Base-by-base conservation (phyloP, 148 eudicot genomes). In the Silene latifolia region DNA sequence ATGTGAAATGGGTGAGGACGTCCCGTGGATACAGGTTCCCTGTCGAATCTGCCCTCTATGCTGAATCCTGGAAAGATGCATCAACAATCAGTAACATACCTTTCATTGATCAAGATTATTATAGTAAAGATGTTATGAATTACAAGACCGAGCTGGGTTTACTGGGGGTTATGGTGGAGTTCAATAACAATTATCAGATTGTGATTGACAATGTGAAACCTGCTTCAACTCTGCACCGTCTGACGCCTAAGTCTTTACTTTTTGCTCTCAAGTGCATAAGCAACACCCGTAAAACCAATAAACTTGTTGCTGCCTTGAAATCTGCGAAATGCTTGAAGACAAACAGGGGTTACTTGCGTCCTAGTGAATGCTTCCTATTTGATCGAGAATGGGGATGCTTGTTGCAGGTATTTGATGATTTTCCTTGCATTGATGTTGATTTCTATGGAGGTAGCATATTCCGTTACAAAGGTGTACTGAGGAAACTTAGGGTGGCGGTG, bases 1-100 rank as follows among this genome's bases (percentile, higher is more conserved):
- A 72, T 3, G 84, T 82, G 32, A 58, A 27, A 71, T 90, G 92
- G 96, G 62, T 90, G 32, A 76, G 76, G 79, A 90, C 96, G 24
- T 73, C 77, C 0, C 80, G 63, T 63, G 96, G 96, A 69, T 75
- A 77, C 65, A 82, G 69, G 72, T 46, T 76, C 6, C 90, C 92
- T 0, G 77, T 9, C 18, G 82, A 82, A 48, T 80, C 89, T 75
- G 87, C 86, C 71, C 77, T 90, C 57, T 86, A 59, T 69, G 78
- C 78, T 29, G 46, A 77, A 17, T 78, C 79, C 15, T 90, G 92
- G 90, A 59, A 63, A 58, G 72, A 77, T 77, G 93, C 89, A 0
- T 80, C 82, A 1, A 57, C 72, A 21, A 62, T 89, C 20, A 83
- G 93, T 71, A 67, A 82, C 60, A 82, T 86, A 48, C 88, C 89